phyloP scores from a whole-genome alignment of 2,329 filamentous ascomycete genomes.

The Cladosporium sp. region DNA sequence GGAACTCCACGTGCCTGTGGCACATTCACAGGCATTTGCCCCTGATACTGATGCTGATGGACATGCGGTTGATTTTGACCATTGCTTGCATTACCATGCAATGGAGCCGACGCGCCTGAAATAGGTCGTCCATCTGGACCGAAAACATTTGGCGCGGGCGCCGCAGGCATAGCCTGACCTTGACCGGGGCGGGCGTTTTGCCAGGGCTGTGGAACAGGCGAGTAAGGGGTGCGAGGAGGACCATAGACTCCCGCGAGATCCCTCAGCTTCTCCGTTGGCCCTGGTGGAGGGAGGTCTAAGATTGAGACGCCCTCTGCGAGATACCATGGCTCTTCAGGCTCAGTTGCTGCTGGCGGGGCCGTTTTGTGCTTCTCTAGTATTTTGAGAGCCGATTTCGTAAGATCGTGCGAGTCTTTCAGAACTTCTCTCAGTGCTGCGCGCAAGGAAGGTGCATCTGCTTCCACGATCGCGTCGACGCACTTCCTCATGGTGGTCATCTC shows the following conservation, averaged over 20 bases:
- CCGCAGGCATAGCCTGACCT: not conserved
- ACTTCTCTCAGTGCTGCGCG: conserved; percentile 26
- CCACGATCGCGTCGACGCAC: conserved; percentile 24
- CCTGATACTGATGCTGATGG: not conserved
- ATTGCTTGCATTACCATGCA: not conserved
- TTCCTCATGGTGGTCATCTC: conserved; percentile 19
- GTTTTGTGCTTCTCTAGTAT: conserved; percentile 3
- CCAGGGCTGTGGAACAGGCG: not conserved
- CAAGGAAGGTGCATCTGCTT: conserved; percentile 20
- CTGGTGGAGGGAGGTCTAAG: not conserved
- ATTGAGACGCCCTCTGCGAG: conserved; percentile 7
- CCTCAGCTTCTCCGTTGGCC: not conserved
- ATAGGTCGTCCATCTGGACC: conserved; percentile 5
- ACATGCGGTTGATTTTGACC: not conserved
- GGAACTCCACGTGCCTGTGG: not conserved
- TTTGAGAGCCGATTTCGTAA: not conserved
- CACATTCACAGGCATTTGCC: not conserved
- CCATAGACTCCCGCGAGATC: not conserved
- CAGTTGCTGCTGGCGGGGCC: not conserved
- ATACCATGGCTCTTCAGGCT: not conserved
- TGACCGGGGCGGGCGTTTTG: not conserved
- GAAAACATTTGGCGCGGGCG: not conserved
- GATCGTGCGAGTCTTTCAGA: conserved; percentile 18
- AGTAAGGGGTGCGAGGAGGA: not conserved
- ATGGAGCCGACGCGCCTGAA: not conserved